Base-by-base conservation (phyloP, 2,329 filamentous ascomycete genomes). In the Aspergillus glaucus region DNA sequence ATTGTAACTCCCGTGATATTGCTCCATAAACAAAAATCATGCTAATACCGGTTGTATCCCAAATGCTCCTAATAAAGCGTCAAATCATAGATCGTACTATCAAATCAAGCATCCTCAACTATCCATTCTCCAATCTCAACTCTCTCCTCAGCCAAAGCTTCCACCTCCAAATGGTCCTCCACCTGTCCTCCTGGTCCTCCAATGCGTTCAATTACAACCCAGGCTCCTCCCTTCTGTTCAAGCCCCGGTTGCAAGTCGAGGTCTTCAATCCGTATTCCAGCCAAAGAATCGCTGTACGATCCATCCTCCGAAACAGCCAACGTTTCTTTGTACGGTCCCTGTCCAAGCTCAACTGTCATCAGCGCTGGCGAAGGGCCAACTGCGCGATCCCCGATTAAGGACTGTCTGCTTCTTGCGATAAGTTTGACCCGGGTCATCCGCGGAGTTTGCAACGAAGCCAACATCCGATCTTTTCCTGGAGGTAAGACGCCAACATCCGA, bases 171-270 rank as follows among this genome's bases (percentile, higher is more conserved):
- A 46, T 68, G 64, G 48, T 73, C 70, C 47, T 71, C 65, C 9
- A 71, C 67, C 49, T 73, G 69, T 78, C 81, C 75, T 4, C 70
- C 70, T 41, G 74, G 75, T 9, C 78, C 79, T n/a, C 83, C 86
- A 60, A 92, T 79, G 55, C 86, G 79, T 68, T 96, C 90, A 39
- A 96, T 73, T 5, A 95, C 85, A 46, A 96, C 74, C 86, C 87
- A 94, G 49, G 90, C 66, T 15, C 84, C 84, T 17, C 79, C 78
- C 8, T 69, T 69, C 26, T 69, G 69, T 49, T 75, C 72, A 54
- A 79, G 68, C n/a, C 73, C 76, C 0, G 88, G 86, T 41, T 83
- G 81, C 39, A 95, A 70, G 68, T 94, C 85, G 45, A 94, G 78
- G 54, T 92, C 85, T 12, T 81, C 75, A 1, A 86, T 87, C 44